These are phyloP conservation scores for Cladobotryum mycophilum DNA, from an alignment of 2,329 filamentous ascomycete genomes.

Conservation along the genomic window DNA sequence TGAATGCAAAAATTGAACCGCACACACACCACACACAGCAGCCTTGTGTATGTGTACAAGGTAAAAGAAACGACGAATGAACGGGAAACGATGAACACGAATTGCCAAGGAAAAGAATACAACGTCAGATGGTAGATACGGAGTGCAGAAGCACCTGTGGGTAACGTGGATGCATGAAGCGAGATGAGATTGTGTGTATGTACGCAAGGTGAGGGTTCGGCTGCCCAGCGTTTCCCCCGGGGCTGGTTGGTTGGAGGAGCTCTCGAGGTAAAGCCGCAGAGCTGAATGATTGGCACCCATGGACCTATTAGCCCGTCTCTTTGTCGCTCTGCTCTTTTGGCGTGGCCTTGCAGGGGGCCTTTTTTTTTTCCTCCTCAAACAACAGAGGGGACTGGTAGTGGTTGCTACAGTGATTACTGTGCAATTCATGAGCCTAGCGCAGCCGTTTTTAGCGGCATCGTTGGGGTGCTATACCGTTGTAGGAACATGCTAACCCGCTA, in stretches of 20 bases:
- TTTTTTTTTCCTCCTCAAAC: too few species aligned
- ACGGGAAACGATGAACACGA: background rate
- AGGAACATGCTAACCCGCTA: constrained; percentile 8
- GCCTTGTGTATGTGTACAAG: constrained; percentile 1
- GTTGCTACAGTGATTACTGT: constrained; percentile 15
- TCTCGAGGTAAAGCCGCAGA: background rate
- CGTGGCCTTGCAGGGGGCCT: background rate
- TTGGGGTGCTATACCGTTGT: constrained; percentile 6
- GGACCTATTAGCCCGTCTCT: too few species aligned
- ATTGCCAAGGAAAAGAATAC: too few species aligned
- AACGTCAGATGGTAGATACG: background rate
- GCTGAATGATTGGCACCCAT: too few species aligned
- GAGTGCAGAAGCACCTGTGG: background rate
- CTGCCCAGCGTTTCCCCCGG: constrained; percentile 9
- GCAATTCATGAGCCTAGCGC: too few species aligned
- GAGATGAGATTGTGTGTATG: constrained; percentile 13
- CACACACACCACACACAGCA: background rate
- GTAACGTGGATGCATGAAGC: constrained; percentile 7
- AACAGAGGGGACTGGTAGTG: constrained; percentile 6
- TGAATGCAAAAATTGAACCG: background rate
- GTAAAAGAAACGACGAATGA: background rate
- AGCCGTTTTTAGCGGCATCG: background rate
- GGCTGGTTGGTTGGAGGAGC: constrained; percentile 7
- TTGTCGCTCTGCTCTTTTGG: too few species aligned
- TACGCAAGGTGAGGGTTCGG: constrained; percentile 9